phyloP scores from a whole-genome alignment of 2,329 filamentous ascomycete genomes.

The Hypoxylon sp. region DNA sequence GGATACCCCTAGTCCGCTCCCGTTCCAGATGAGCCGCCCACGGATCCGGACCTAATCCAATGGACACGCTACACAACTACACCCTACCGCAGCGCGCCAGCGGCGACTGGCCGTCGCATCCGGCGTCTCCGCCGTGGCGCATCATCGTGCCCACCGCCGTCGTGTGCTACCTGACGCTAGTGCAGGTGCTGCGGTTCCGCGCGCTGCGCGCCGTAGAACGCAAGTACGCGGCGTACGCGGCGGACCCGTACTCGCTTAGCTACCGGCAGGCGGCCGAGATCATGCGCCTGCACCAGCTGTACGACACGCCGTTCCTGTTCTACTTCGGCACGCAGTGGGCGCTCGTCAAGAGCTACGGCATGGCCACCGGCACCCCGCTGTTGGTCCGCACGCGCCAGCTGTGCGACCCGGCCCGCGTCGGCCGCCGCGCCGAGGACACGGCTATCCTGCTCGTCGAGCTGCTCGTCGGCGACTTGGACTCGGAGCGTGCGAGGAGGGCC shows the following conservation, averaged over 20 bases:
- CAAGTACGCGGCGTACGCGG: conserved; percentile 41
- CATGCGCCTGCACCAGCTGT: conserved; percentile 42
- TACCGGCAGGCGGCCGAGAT: conserved; percentile 45
- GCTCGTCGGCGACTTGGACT: conserved; percentile 41
- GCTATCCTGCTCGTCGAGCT: conserved; percentile 45
- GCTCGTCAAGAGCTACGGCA: conserved; percentile 47
- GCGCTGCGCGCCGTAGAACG: conserved; percentile 39
- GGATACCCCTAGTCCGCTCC: neutral
- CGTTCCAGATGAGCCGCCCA: neutral
- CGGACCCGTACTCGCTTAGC: conserved; percentile 42
- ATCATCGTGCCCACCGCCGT: conserved; percentile 36
- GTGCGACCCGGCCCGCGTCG: conserved; percentile 41
- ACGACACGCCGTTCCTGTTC: conserved; percentile 44
- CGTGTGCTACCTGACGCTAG: conserved; percentile 40
- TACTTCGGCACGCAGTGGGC: conserved; percentile 47
- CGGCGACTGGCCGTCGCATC: neutral
- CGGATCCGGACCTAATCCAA: neutral
- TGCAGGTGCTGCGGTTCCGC: conserved; percentile 40
- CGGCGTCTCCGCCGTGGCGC: conserved; percentile 34
- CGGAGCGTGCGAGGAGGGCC: conserved; percentile 40
- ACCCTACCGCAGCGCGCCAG: neutral
- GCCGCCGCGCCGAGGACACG: conserved; percentile 48
- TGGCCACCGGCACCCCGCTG: conserved; percentile 44
- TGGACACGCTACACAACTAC: conserved; percentile 31
- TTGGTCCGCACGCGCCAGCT: conserved; percentile 46